A percentile compares a stretch with the other conserved stretches of the same genome.
Conservation (phyloP, 192 early-diverging fungal species). For the Borealophlyctis nickersoniae region DNA sequence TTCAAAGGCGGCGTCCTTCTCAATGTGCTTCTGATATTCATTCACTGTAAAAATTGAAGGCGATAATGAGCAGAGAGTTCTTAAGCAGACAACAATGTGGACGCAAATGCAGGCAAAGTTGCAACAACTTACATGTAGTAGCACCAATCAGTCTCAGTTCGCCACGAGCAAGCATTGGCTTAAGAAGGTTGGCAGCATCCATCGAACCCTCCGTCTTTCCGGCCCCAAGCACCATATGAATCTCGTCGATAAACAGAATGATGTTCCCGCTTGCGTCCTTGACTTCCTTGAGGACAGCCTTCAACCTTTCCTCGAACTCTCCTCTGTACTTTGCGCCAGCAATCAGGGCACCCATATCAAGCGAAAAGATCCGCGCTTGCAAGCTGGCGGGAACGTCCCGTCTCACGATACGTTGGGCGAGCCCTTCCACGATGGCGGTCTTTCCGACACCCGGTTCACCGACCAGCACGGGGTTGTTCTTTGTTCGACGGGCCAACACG, state of each 20-base stretch:
- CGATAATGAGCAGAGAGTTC: too few relatives aligned
- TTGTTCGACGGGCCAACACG: conserved; percentile 84
- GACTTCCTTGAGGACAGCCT: conserved; percentile 93
- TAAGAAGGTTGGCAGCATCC: conserved; percentile 96
- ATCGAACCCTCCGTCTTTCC: conserved; percentile 87
- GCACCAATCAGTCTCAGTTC: conserved; percentile 95
- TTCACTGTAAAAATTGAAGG: too few relatives aligned
- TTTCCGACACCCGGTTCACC: conserved; percentile 79
- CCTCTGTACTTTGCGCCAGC: conserved; percentile 96
- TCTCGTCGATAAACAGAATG: conserved; percentile 98
- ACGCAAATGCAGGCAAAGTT: too few relatives aligned
- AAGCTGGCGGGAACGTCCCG: conserved; percentile 89
- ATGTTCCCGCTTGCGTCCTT: conserved; percentile 82
- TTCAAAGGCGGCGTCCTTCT: conserved; percentile 82
- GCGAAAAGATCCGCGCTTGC: conserved; percentile 76
- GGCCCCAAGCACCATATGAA: conserved; percentile 92
- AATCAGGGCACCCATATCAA: conserved; percentile 92
- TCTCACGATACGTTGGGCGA: conserved; percentile 90
- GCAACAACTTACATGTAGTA: too few relatives aligned
- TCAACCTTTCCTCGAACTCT: conserved; percentile 97
- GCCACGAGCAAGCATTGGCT: conserved; percentile 97
- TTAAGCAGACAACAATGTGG: too few relatives aligned
- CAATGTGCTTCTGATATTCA: conserved; percentile 93
- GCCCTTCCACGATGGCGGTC: conserved; percentile 85
- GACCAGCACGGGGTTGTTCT: conserved; percentile 88